Evolutionary conservation across 306 rosid species (phyloP).

Genomic region (Inga oerstediana): DNA sequence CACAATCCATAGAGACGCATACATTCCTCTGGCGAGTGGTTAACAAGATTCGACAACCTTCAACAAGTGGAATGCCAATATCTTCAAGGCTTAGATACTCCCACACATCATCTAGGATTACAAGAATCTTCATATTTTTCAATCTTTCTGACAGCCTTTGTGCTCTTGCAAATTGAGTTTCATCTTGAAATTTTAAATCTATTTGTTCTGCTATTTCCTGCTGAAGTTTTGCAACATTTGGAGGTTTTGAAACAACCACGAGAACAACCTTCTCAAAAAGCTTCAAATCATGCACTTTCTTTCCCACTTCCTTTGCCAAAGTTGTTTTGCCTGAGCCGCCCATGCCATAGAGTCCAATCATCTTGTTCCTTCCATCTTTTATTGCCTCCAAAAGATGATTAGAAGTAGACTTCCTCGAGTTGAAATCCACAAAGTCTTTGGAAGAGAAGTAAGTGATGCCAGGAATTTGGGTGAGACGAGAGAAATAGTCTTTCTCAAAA

Average conservation of each 20-base stretch:
- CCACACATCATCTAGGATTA: constrained; percentile 19
- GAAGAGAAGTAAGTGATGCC: neutral
- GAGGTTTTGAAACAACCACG: neutral
- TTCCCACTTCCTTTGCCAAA: neutral
- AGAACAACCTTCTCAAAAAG: neutral
- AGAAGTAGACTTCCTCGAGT: neutral
- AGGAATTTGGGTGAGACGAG: neutral
- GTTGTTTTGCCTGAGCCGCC: constrained; percentile 13
- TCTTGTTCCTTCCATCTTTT: neutral
- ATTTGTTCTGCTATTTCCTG: neutral
- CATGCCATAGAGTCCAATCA: neutral
- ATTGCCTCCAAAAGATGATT: neutral
- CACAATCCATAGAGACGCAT: neutral
- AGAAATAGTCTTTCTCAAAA: neutral
- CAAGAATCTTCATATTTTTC: neutral
- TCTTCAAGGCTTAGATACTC: neutral
- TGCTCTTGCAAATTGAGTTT: neutral
- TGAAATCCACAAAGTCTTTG: neutral
- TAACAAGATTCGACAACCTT: neutral
- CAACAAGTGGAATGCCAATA: neutral
- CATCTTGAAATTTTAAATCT: fast-evolving
- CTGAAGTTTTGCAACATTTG: neutral
- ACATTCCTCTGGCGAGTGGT: neutral
- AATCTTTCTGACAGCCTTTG: neutral
- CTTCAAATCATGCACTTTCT: neutral